A percentile compares a stretch with the other conserved stretches of the same genome.
Evolutionary conservation across 2,329 filamentous ascomycete species (phyloP).

Genomic region (Ceratocystis destructans): DNA sequence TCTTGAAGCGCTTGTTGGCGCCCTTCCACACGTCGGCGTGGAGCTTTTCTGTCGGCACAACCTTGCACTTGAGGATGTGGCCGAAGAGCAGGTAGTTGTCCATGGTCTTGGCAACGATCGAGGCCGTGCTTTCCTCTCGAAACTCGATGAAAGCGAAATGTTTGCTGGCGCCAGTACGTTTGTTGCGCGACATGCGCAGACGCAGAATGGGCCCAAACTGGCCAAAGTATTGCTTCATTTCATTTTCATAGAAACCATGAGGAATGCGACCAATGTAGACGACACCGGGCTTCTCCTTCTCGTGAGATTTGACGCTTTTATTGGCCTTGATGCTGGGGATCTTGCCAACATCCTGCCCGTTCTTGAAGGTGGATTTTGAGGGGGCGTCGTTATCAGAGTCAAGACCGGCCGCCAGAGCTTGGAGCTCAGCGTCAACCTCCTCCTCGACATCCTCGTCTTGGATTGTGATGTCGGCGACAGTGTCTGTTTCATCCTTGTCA

Average conservation of each 20-base stretch:
- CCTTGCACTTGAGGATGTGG: conserved; percentile 79
- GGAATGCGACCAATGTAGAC: conserved; percentile 86
- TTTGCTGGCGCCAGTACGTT: conserved; percentile 77
- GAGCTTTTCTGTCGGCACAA: conserved; percentile 61
- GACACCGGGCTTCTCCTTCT: conserved; percentile 52
- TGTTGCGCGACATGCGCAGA: conserved; percentile 79
- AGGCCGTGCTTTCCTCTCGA: conserved; percentile 58
- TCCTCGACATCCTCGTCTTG: conserved; percentile 28
- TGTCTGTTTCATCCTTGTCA: conserved; percentile 21
- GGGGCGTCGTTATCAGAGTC: conserved; percentile 32
- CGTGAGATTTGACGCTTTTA: conserved; percentile 26
- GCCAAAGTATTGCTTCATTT: conserved; percentile 85
- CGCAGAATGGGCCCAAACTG: conserved; percentile 77
- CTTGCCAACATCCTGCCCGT: conserved; percentile 39
- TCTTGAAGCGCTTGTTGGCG: conserved; percentile 79
- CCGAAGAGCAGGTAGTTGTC: conserved; percentile 93
- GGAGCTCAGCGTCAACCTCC: conserved; percentile 31
- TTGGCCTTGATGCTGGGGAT: conserved; percentile 37
- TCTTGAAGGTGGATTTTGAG: conserved; percentile 30
- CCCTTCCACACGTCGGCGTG: conserved; percentile 79
- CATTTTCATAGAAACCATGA: conserved; percentile 89
- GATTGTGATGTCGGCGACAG: conserved; percentile 24
- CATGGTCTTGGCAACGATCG: conserved; percentile 91
- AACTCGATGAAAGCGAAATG: conserved; percentile 97
- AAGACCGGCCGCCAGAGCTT: conserved; percentile 33